These are phyloP conservation scores for Xylaria arbuscula DNA, from an alignment of 2,329 filamentous ascomycete genomes.

Conservation along the genomic window DNA sequence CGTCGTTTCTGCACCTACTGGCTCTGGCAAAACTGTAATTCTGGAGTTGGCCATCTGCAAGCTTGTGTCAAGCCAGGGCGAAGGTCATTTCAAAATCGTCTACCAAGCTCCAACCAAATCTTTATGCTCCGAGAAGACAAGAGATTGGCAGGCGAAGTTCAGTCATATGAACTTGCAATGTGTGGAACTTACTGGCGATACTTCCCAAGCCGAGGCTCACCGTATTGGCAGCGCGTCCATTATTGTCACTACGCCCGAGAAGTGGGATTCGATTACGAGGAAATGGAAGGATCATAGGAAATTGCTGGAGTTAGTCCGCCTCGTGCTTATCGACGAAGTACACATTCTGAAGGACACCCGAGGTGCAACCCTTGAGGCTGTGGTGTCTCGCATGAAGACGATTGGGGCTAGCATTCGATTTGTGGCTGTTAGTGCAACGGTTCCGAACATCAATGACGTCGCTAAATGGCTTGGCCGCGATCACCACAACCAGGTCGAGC, in stretches of 20 bases:
- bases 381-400: conserved; percentile 89
- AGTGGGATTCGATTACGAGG: conserved; percentile 89
- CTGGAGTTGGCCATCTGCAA: conserved; percentile 86
- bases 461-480: conserved; percentile 81
- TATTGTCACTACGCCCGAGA: conserved; percentile 89
- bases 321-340: conserved; percentile 89
- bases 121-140: conserved; percentile 78
- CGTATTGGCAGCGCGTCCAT: conserved; percentile 80
- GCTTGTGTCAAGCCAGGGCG: conserved; percentile 65
- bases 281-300: conserved; percentile 86
- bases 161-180: conserved; percentile 73
- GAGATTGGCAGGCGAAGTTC: conserved; percentile 84
- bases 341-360: conserved; percentile 85
- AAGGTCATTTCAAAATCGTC: conserved; percentile 79
- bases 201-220: conserved; percentile 72
- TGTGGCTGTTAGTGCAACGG: conserved; percentile 82
- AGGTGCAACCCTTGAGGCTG: conserved; percentile 83
- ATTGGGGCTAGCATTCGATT: conserved; percentile 81
- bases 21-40: conserved; percentile 85
- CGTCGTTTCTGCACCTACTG: conserved; percentile 83
- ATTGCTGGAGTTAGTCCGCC: conserved; percentile 77
- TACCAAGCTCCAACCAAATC: conserved; percentile 90
- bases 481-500: conserved; percentile 66
- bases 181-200: conserved; percentile 85
- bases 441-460: conserved; percentile 84